These are phyloP conservation scores for Pseudogymnoascus pannorum DNA, from an alignment of 2,329 filamentous ascomycete species.

Conservation along the genomic window DNA sequence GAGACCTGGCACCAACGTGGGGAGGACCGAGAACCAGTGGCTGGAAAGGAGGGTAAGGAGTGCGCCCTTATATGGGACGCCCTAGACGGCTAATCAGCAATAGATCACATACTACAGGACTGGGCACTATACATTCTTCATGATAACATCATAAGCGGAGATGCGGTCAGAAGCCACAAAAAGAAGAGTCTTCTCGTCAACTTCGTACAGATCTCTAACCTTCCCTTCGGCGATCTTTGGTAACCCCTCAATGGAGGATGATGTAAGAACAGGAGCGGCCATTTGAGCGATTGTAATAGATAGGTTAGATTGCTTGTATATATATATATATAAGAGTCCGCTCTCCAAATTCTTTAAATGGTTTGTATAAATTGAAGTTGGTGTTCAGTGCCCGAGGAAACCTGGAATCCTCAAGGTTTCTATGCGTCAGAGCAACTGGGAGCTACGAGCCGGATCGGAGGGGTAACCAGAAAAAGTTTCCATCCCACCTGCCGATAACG, in stretches of 20 bases:
- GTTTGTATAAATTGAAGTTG: background rate
- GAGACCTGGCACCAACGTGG: conserved; percentile 47
- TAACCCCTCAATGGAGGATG: conserved; percentile 17
- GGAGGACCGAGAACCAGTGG: conserved; percentile 61
- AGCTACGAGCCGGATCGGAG: conserved; percentile 1
- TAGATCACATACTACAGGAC: conserved; percentile 39
- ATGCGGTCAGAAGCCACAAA: conserved; percentile 87
- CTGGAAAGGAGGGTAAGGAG: conserved; percentile 60
- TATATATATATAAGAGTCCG: background rate
- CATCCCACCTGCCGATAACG: conserved; percentile 7
- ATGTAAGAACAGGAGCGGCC: conserved; percentile 17
- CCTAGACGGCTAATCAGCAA: conserved; percentile 39
- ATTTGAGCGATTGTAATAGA: conserved; percentile 12
- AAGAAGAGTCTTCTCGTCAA: conserved; percentile 64
- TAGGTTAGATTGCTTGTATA: conserved; percentile 6
- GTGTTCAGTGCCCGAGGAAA: conserved; percentile 1
- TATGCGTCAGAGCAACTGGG: background rate
- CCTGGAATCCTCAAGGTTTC: background rate
- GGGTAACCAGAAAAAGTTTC: conserved; percentile 9
- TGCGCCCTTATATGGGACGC: conserved; percentile 59
- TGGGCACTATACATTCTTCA: conserved; percentile 60
- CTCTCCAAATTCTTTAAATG: background rate
- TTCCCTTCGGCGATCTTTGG: conserved; percentile 43
- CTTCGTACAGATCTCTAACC: conserved; percentile 72
- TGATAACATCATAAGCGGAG: conserved; percentile 89